A percentile compares a stretch with the other conserved stretches of the same genome.
Conservation (phyloP, 1,284 basidiomycete genomes). For the Abortiporus biennis region DNA sequence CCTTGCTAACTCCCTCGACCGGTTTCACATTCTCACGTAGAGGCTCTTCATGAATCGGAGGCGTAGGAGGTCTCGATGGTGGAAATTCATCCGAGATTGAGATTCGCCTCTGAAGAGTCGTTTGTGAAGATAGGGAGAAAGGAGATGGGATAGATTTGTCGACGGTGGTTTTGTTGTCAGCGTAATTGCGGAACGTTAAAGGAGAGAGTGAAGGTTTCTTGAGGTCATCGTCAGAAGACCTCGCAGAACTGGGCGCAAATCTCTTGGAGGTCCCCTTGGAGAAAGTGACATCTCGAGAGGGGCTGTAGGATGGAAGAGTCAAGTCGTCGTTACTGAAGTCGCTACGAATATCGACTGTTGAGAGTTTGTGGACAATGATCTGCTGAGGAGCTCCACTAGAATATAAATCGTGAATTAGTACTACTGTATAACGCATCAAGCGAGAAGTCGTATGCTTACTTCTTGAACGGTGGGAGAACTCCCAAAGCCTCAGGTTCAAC, state of each 20-base stretch:
- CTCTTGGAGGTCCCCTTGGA: too few species aligned
- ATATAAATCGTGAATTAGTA: too few species aligned
- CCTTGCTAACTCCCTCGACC: too few species aligned
- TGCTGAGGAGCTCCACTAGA: background rate
- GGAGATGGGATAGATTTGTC: background rate
- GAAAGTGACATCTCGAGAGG: too few species aligned
- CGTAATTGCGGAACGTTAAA: background rate
- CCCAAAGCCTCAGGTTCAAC: background rate
- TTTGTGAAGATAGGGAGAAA: background rate
- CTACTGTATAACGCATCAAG: too few species aligned
- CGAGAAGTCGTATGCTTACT: too few species aligned
- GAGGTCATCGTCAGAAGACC: background rate
- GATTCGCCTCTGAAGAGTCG: background rate
- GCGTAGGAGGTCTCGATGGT: background rate
- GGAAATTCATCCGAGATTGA: background rate
- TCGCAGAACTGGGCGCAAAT: background rate
- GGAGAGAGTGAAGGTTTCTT: conserved; percentile 1
- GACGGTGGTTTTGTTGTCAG: background rate
- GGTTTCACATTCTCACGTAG: too few species aligned
- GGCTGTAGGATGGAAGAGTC: background rate
- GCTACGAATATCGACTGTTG: background rate
- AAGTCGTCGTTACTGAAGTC: background rate
- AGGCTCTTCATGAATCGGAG: background rate
- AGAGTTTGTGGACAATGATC: conserved; percentile 2
- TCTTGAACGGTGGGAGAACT: background rate